Conservation (phyloP, 2,329 filamentous ascomycete species). For the Colletotrichum spaethianum region DNA sequence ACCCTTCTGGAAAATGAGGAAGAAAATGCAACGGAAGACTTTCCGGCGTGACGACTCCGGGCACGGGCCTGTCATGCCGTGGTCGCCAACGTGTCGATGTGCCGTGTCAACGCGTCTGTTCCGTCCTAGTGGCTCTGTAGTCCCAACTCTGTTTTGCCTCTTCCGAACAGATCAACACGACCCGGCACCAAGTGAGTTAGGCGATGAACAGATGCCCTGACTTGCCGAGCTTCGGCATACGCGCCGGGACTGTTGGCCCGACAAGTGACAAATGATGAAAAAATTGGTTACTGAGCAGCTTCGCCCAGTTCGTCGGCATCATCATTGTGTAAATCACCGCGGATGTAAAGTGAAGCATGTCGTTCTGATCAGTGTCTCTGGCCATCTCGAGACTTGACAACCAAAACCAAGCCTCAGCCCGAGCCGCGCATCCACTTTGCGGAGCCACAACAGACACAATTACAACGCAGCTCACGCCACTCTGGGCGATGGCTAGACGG, state of each 20-base stretch:
- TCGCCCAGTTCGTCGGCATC: background rate
- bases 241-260: constrained; percentile 11
- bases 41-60: background rate
- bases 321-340: background rate
- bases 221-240: constrained; percentile 34
- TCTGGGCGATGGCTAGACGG: constrained; percentile 16
- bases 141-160: constrained; percentile 29
- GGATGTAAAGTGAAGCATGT: background rate
- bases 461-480: constrained; percentile 17
- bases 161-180: constrained; percentile 30
- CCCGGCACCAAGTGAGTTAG: constrained; percentile 25
- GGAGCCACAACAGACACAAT: background rate
- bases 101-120: constrained; percentile 25
- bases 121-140: constrained; percentile 29
- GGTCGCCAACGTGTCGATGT: constrained; percentile 17
- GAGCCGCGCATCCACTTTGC: constrained; percentile 16
- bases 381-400: background rate
- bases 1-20: constrained; percentile 17
- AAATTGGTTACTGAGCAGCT: background rate
- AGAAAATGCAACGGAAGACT: constrained; percentile 8
- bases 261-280: background rate
- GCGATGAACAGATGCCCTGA: constrained; percentile 2
- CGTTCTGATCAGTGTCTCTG: background rate
- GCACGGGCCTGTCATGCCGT: constrained; percentile 26
- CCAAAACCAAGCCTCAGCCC: background rate